A percentile compares a stretch with the other conserved stretches of the same genome.
These are phyloP conservation scores for Skeletonema potamos DNA, from an alignment of 108 stramenopile species.

Conservation along the genomic window DNA sequence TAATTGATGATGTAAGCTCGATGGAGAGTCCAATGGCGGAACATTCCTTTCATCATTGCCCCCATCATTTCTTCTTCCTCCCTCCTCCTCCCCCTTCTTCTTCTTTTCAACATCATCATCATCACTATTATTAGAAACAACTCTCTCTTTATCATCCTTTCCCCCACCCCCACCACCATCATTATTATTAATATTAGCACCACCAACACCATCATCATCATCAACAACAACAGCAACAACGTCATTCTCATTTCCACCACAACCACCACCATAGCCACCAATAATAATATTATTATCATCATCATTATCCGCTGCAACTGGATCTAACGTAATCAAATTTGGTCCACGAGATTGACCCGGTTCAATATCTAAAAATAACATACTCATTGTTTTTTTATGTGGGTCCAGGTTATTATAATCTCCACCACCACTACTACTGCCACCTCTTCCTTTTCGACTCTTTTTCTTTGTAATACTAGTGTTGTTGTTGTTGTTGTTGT, in stretches of 20 bases:
- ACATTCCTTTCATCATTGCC: not conserved
- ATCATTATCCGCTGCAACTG: constrained; percentile 11
- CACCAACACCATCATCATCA: not conserved
- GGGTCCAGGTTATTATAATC: too few species aligned
- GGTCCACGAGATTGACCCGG: constrained; percentile 36
- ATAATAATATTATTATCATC: not conserved
- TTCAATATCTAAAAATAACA: constrained; percentile 37
- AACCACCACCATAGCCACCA: too few species aligned
- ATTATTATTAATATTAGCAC: not conserved
- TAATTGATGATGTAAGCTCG: not conserved
- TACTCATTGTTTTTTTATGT: constrained; percentile 32
- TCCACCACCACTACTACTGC: too few species aligned
- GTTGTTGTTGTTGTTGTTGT: not conserved
- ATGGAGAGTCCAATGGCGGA: not conserved
- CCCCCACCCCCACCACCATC: not conserved
- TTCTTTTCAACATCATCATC: not conserved
- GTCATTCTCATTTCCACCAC: not conserved
- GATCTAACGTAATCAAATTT: constrained; percentile 22
- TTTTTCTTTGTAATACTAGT: too few species aligned
- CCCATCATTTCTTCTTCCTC: not conserved
- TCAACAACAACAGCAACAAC: not conserved
- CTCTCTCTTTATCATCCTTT: not conserved
- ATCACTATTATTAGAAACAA: not conserved
- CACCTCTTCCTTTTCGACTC: not conserved
- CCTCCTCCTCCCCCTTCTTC: not conserved